Conservation (phyloP, 2,329 filamentous ascomycete species). For the Ceratocystis alfenasii region DNA sequence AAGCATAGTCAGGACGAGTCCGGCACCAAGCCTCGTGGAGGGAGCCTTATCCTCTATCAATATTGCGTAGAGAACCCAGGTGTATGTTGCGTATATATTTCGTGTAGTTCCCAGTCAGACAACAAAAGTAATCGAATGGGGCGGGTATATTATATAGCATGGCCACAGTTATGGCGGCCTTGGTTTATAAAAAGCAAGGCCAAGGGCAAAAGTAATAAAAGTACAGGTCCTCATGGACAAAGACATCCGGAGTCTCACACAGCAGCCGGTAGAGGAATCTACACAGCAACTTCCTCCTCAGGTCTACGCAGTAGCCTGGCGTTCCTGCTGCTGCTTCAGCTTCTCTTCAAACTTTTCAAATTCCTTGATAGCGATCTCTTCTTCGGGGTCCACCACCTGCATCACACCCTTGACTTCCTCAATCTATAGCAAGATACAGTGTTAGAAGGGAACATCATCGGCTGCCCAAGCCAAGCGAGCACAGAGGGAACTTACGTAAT, state of each 20-base stretch:
- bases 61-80: too few relatives aligned
- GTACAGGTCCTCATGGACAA: constrained; percentile 7
- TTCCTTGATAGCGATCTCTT: constrained; percentile 73
- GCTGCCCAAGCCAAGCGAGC: neutral
- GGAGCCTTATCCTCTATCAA: too few relatives aligned
- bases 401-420: constrained; percentile 90
- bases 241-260: neutral
- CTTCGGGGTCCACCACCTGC: constrained; percentile 83
- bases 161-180: neutral
- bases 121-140: too few relatives aligned
- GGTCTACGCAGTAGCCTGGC: neutral
- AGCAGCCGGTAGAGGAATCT: neutral
- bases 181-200: neutral
- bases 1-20: too few relatives aligned
- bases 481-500: constrained; percentile 54
- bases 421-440: constrained; percentile 46
- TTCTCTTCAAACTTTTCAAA: constrained; percentile 95
- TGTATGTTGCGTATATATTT: too few relatives aligned
- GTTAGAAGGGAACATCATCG: constrained; percentile 26
- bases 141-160: neutral
- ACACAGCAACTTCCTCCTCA: neutral
- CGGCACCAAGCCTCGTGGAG: too few relatives aligned
- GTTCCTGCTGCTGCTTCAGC: constrained; percentile 37
- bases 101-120: too few relatives aligned
- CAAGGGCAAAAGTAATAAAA: neutral